These are phyloP conservation scores for Besnoitia besnoiti DNA, from an alignment of 169 alveolate genomes.

Conservation along the genomic window DNA sequence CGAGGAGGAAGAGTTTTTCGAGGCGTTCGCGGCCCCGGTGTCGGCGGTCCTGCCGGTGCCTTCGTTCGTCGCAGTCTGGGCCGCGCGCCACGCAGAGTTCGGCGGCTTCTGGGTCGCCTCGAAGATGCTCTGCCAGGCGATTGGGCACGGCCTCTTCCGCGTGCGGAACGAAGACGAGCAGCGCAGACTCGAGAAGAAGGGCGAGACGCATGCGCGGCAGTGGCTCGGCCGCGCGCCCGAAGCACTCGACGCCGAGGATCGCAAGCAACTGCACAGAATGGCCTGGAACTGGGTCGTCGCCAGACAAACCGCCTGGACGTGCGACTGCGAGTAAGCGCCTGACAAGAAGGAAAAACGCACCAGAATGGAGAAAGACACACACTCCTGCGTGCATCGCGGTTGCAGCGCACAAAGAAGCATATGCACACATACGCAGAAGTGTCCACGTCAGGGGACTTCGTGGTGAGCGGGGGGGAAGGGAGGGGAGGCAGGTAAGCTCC, in stretches of 20 bases:
- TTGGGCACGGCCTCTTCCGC: slow-evolving; percentile 29
- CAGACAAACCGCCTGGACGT: not conserved
- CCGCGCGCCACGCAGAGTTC: not conserved
- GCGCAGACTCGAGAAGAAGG: not conserved
- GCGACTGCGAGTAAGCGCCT: slow-evolving; percentile 8
- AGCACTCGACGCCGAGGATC: not conserved
- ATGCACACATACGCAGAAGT: not conserved
- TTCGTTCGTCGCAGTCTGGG: not conserved
- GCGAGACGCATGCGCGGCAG: not conserved
- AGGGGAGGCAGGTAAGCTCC: not conserved
- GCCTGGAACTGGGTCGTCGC: slow-evolving; percentile 42
- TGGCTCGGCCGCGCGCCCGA: not conserved
- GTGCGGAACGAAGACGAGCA: slow-evolving; percentile 7
- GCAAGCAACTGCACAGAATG: not conserved
- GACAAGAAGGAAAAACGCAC: not conserved
- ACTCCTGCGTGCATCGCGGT: not conserved
- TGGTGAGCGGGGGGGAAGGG: not conserved
- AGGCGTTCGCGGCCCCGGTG: not conserved
- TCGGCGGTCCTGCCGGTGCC: not conserved
- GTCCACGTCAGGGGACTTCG: not conserved
- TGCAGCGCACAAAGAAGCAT: not conserved
- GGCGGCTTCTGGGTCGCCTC: not conserved
- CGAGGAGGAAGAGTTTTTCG: not conserved
- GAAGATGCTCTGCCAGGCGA: not conserved
- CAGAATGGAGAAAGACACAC: not conserved